A percentile compares a stretch with the other conserved stretches of the same genome.
Evolutionary conservation across 805 yeast genomes (phyloP).

Genomic region (Saturnispora saitoi): DNA sequence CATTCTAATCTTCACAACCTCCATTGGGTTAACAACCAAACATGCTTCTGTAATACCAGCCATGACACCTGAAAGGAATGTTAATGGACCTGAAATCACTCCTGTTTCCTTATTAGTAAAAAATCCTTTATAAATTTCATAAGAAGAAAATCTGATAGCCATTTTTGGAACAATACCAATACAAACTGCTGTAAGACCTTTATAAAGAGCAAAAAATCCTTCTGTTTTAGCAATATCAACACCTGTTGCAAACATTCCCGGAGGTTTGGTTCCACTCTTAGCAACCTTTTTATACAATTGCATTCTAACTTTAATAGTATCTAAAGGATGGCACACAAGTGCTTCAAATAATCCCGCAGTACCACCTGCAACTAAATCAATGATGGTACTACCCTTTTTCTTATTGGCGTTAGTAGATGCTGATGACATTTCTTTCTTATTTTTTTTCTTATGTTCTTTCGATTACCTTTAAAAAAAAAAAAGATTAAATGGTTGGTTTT

Average conservation of each 20-base stretch:
- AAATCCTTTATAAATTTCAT: conserved; percentile 74
- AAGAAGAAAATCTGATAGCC: conserved; percentile 95
- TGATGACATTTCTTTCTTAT: conserved; percentile 12
- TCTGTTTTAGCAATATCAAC: conserved; percentile 67
- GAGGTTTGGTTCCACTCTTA: conserved; percentile 43
- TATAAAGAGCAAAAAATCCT: conserved; percentile 78
- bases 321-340: conserved; percentile 96
- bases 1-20: conserved; percentile 89
- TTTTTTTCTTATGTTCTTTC: too few species aligned
- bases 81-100: conserved; percentile 58
- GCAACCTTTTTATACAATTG: conserved; percentile 74
- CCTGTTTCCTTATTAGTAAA: conserved; percentile 56
- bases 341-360: conserved; percentile 97
- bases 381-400: conserved; percentile 35
- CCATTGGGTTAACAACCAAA: conserved; percentile 92
- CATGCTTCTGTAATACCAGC: conserved; percentile 98
- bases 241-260: conserved; percentile 84
- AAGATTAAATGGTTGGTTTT: too few species aligned
- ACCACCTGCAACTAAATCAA: conserved; percentile 86
- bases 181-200: conserved; percentile 94
- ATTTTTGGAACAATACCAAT: conserved; percentile 97
- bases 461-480: neutral
- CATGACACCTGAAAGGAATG: conserved; percentile 89
- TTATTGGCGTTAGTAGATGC: conserved; percentile 17
- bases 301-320: conserved; percentile 96